A percentile compares a stretch with the other conserved stretches of the same genome.
These are phyloP conservation scores for Cinnamomum chago DNA, from an alignment of 164 flowering plant species.

Conservation along the genomic window DNA sequence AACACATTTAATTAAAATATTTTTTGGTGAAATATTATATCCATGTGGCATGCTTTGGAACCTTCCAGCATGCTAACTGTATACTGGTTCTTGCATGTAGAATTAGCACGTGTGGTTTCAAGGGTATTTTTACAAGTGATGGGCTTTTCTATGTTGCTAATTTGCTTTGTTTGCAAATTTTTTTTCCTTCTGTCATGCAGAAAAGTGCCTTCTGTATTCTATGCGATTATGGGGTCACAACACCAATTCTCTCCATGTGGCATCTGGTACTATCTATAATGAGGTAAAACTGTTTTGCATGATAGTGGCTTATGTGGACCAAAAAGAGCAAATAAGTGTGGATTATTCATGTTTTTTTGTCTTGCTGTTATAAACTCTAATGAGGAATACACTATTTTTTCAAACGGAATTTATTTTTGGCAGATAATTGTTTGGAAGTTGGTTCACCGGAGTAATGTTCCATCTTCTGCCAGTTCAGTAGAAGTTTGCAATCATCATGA, in stretches of 20 bases:
- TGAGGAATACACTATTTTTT: background rate
- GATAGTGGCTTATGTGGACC: background rate
- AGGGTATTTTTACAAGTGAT: background rate
- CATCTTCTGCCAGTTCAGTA: constrained; percentile 15
- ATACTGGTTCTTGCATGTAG: background rate
- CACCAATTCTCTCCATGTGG: constrained; percentile 54
- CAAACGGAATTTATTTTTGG: background rate
- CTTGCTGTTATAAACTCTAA: background rate
- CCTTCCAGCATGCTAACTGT: background rate
- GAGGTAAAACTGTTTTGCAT: constrained; percentile 47
- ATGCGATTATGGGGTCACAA: constrained; percentile 83
- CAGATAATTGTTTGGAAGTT: constrained; percentile 91
- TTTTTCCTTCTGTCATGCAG: constrained; percentile 29
- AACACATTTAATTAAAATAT: too few relatives aligned
- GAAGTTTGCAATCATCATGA: constrained; percentile 16
- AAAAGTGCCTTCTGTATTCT: constrained; percentile 79
- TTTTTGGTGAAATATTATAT: too few relatives aligned
- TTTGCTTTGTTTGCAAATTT: background rate
- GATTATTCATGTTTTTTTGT: background rate
- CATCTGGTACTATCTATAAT: constrained; percentile 94
- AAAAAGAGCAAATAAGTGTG: too few relatives aligned
- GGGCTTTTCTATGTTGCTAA: background rate
- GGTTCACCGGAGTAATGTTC: constrained; percentile 18
- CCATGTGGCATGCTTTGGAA: background rate
- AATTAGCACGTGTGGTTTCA: background rate